Evolutionary conservation across 2,329 filamentous ascomycete species (phyloP), one percentile per base, ranked within the genome.

Genomic region (Clarireedia homoeocarpa): DNA sequence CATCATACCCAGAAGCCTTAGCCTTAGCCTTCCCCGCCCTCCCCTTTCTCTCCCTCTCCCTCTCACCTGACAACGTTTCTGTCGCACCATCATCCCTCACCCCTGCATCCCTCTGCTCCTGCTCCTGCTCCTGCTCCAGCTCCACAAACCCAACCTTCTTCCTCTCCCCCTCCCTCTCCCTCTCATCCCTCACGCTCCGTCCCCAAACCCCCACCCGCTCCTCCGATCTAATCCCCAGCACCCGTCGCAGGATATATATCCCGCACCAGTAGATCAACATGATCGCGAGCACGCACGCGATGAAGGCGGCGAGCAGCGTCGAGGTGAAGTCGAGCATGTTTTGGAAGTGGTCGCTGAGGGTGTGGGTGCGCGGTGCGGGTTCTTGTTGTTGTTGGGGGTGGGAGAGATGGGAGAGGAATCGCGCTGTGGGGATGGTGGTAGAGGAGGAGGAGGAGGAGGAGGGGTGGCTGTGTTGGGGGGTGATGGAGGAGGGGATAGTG

Each of bases 311-410:
- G 3, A 54, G 30, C 6, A 54, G 51, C 1, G 51, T 54, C 3
- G 51, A 54, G n/a, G 45, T 54, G 12, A 54, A 30, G n/a, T 54
- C 51, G 30, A 54, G 45, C 7, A 48, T 20, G n/a, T 54, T 40
- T 48, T 54, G 51, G 34, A 54, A 24, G 14, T 48, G 51, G n/a
- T 38, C 5, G 24, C 45, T 54, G 5, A 7, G 15, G 5, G 9
- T 17, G 1, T 14, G 3, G 3, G 3, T 17, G 20, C 20, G 24
- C 30, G 15, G 26, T 27, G 1, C 20, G 20, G 20, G 20, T 20
- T 20, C 20, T 3, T 14, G 2, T 14, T 3, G 17, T 3, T 14
- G 2, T 14, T 3, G 17, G 48, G n/a, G 10, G 5, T 20, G 30
- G 34, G 17, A 46, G n/a, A 4, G 4, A 5, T 1, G 42, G 4